These are phyloP conservation scores for Pyrenophora graminea DNA, from an alignment of 2,329 filamentous ascomycete genomes.

Conservation along the genomic window DNA sequence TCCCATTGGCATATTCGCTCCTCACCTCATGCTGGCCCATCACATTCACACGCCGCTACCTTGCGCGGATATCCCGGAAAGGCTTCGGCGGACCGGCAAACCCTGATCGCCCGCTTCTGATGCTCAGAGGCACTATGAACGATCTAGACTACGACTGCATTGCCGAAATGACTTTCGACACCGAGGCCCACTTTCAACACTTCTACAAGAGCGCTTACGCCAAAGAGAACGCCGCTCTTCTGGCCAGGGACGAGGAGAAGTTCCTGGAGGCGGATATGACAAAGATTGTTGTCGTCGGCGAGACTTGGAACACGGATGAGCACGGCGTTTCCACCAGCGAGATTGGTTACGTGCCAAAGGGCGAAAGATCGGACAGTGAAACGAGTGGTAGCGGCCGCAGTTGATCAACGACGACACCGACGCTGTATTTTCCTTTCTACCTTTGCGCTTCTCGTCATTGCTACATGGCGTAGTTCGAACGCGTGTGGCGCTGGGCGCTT, in stretches of 20 bases:
- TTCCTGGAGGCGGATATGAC: slow-evolving; percentile 30
- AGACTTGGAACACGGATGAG: slow-evolving; percentile 25
- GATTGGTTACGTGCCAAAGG: slow-evolving; percentile 6
- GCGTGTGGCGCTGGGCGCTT: slow-evolving; percentile 4
- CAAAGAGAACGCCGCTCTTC: slow-evolving; percentile 22
- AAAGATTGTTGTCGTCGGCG: slow-evolving; percentile 33
- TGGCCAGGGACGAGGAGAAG: slow-evolving; percentile 30
- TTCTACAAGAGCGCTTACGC: slow-evolving; percentile 35
- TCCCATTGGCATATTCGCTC: slow-evolving; percentile 30
- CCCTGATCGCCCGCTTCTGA: slow-evolving; percentile 25
- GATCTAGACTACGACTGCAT: slow-evolving; percentile 36
- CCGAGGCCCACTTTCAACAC: slow-evolving; percentile 27
- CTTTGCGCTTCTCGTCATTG: not conserved
- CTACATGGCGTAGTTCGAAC: not conserved
- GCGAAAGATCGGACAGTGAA: slow-evolving; percentile 21
- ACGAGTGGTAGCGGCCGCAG: slow-evolving; percentile 17
- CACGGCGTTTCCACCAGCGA: slow-evolving; percentile 13
- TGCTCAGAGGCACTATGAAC: slow-evolving; percentile 27
- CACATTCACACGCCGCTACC: slow-evolving; percentile 30
- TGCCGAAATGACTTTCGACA: slow-evolving; percentile 29
- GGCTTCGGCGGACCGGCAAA: slow-evolving; percentile 35
- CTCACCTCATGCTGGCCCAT: slow-evolving; percentile 25
- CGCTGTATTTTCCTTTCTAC: not conserved
- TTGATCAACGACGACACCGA: not conserved
- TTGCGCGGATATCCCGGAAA: slow-evolving; percentile 30